Evolutionary conservation across 2,329 filamentous ascomycete species (phyloP), one percentile per base, ranked within the genome.

Genomic region (Mollisiaceae sp.): DNA sequence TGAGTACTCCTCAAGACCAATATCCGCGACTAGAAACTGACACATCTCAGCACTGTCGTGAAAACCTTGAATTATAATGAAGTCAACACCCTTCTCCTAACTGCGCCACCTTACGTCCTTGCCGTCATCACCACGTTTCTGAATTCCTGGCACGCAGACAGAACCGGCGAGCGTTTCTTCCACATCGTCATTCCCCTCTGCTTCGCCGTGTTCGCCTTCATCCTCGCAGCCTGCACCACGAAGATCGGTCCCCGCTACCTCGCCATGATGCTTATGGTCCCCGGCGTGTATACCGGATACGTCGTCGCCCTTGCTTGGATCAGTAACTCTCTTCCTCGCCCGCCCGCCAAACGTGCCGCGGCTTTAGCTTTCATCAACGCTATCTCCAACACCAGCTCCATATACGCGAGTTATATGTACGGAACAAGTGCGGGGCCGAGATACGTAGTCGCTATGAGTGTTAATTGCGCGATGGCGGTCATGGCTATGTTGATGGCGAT

Each of bases 361-460:
- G 90, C 90, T 0, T 76, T 94, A 5, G 91, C 91, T 0, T 88
- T 90, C 67, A 92, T 94, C 77, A 94, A 94, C 74, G 88, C 89
- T 1, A 82, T 92, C 11, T 86, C 84, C 20, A 93, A 94, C 75
- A 82, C 83, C 12, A 86, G 86, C 50, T 87, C 84, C 57, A 93
- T 94, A 69, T 93, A 90, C 73, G 87, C 88, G 0, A 84, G 81
- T 63, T 91, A 90, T 71, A 85, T 91, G 82, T 92, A 91, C 71
- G 84, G 85, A 18, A 79, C 85, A 66, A 76, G 72, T 41, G 79
- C 69, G 57, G 70, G 43, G 8, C 72, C 73, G 22, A 64, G 72
- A 62, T 75, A 74, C 32, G 43, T 72, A 0, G 59, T 70, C 1
- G 89, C 90, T 4, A 89, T 93, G 79, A 81, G 82, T 6, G 88